phyloP scores from a whole-genome alignment of 139 green algal genomes.

The Coelastrella sp. region DNA sequence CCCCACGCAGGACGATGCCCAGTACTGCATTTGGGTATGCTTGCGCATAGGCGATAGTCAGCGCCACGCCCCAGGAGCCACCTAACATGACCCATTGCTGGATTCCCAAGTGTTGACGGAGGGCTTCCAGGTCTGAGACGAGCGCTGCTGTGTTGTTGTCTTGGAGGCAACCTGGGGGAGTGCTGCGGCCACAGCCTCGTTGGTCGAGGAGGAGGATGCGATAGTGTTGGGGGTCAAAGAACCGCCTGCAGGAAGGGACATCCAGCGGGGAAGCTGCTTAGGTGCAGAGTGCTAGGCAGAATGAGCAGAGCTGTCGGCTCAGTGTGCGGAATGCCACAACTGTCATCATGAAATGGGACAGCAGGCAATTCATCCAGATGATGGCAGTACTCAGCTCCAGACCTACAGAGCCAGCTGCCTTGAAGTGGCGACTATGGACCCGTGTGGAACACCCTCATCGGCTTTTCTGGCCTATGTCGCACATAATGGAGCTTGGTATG shows the following conservation, averaged over 20 bases:
- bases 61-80: slow-evolving; percentile 77
- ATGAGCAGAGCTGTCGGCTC: background rate
- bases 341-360: too few relatives aligned
- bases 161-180: slow-evolving; percentile 60
- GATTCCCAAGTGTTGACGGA: slow-evolving; percentile 61
- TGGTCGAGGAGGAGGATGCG: slow-evolving; percentile 82
- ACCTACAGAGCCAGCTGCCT: too few relatives aligned
- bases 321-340: background rate
- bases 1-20: slow-evolving; percentile 35
- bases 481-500: too few relatives aligned
- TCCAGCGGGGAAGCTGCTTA: too few relatives aligned
- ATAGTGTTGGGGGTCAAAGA: slow-evolving; percentile 77
- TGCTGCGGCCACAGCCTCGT: slow-evolving; percentile 74
- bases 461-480: too few relatives aligned
- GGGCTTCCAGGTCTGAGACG: slow-evolving; percentile 69
- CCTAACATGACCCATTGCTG: slow-evolving; percentile 79
- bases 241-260: slow-evolving; percentile 58
- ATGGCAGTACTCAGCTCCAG: too few relatives aligned
- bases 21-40: background rate
- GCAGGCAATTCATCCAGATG: too few relatives aligned
- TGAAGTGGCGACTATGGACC: too few relatives aligned
- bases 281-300: background rate
- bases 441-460: too few relatives aligned
- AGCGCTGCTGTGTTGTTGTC: slow-evolving; percentile 73
- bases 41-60: slow-evolving; percentile 77